Evolutionary conservation across 192 early-diverging fungal genomes (phyloP).

Genomic region (Phycomyces blakesleeanus): DNA sequence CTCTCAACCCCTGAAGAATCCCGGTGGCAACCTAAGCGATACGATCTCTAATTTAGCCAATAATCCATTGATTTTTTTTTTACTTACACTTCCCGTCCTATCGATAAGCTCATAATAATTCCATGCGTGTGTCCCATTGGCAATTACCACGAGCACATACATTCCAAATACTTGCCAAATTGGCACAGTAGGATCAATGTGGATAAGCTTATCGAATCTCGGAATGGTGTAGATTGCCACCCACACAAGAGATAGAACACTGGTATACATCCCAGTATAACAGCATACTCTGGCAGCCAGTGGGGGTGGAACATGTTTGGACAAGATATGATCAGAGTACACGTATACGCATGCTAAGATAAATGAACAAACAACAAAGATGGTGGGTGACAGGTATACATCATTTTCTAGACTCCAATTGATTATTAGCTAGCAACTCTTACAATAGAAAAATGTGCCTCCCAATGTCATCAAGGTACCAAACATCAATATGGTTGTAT

Average conservation of each 20-base stretch:
- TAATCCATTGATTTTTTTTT: neutral
- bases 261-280: conserved; percentile 44
- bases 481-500: conserved; percentile 32
- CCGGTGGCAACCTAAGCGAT: conserved; percentile 50
- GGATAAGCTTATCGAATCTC: conserved; percentile 41
- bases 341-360: conserved; percentile 54
- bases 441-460: conserved; percentile 50
- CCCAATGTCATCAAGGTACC: conserved; percentile 50
- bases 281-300: conserved; percentile 50
- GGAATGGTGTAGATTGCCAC: conserved; percentile 50
- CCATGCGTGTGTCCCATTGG: conserved; percentile 45
- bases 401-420: neutral
- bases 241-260: conserved; percentile 41
- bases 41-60: no score
- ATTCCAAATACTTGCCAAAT: conserved; percentile 32
- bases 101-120: conserved; percentile 56
- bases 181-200: conserved; percentile 10
- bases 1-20: conserved; percentile 52
- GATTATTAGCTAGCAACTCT: conserved; percentile 2
- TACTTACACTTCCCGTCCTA: conserved; percentile 43
- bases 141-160: conserved; percentile 40
- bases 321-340: conserved; percentile 47
- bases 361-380: neutral
- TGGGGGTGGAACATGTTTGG: conserved; percentile 36
- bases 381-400: no score